These are phyloP conservation scores for Anisodus acutangulus DNA, from an alignment of 257 asterid species.

Conservation along the genomic window DNA sequence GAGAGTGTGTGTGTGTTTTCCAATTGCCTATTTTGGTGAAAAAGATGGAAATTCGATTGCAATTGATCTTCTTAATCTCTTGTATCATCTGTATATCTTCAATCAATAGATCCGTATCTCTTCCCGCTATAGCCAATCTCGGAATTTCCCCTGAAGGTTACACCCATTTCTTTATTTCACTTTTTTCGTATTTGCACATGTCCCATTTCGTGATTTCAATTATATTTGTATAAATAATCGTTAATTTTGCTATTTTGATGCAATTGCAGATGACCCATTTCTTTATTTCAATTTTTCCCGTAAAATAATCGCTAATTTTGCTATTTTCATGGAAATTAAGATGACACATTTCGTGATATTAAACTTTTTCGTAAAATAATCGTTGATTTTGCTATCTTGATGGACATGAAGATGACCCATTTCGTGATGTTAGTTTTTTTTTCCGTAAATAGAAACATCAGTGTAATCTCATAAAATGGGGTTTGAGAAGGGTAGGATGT, in stretches of 20 bases:
- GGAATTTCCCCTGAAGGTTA: slow-evolving; percentile 35
- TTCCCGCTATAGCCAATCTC: background rate
- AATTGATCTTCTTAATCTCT: background rate
- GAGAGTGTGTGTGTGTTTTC: background rate
- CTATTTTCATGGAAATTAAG: background rate
- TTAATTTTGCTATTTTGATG: background rate
- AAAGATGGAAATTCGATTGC: slow-evolving; percentile 20
- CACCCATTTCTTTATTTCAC: background rate
- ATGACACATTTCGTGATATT: background rate
- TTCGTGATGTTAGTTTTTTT: no score
- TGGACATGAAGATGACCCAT: background rate
- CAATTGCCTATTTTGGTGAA: background rate
- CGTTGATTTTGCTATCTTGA: no score
- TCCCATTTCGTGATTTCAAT: no score
- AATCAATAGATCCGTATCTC: slow-evolving; percentile 20
- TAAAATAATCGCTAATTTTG: no score
- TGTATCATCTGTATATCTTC: background rate
- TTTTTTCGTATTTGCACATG: background rate
- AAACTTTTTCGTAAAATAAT: no score
- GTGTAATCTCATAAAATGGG: no score
- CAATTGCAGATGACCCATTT: background rate
- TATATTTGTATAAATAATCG: no score
- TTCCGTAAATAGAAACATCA: no score
- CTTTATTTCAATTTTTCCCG: background rate
- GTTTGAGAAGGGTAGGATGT: no score